Percentiles rank a stretch among this genome's conserved stretches.
Evolutionary conservation across 202 grass and related monocot species (phyloP).

Genomic region (Tripidium arundinaceum): DNA sequence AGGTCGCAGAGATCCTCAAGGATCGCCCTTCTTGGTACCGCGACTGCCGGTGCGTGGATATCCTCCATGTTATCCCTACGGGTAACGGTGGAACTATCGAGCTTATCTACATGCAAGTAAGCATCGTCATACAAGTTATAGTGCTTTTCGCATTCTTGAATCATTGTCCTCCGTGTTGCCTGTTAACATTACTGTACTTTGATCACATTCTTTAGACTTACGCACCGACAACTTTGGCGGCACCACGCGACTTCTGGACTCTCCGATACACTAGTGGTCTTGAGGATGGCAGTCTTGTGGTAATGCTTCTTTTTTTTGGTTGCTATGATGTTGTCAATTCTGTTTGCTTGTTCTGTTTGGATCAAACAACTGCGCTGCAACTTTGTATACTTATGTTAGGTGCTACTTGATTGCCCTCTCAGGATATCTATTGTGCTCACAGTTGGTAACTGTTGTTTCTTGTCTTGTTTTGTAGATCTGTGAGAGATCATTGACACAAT

Average conservation of each 20-base stretch:
- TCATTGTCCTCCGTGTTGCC: no score
- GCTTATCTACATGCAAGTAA: slow-evolving; percentile 98
- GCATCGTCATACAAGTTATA: slow-evolving; percentile 4
- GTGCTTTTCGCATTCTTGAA: neutral
- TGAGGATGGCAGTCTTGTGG: slow-evolving; percentile 99
- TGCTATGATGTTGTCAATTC: no score
- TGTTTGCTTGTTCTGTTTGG: no score
- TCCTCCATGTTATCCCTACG: slow-evolving; percentile 71
- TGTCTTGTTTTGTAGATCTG: no score
- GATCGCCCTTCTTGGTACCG: slow-evolving; percentile 89
- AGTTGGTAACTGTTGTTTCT: no score
- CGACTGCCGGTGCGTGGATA: slow-evolving; percentile 75
- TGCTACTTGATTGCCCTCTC: no score
- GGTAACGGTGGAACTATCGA: slow-evolving; percentile 94
- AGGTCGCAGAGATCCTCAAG: slow-evolving; percentile 99
- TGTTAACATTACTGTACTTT: slow-evolving; percentile 16
- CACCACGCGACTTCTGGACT: slow-evolving; percentile 86
- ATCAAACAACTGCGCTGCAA: no score
- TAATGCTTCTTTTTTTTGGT: no score
- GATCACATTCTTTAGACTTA: slow-evolving; percentile 75
- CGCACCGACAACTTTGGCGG: slow-evolving; percentile 71
- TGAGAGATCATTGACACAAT: no score
- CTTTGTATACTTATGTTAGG: no score
- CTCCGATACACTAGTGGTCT: slow-evolving; percentile 89
- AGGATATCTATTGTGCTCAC: no score